Conservation (phyloP, 768 basidiomycete genomes). For the Chiua virens region DNA sequence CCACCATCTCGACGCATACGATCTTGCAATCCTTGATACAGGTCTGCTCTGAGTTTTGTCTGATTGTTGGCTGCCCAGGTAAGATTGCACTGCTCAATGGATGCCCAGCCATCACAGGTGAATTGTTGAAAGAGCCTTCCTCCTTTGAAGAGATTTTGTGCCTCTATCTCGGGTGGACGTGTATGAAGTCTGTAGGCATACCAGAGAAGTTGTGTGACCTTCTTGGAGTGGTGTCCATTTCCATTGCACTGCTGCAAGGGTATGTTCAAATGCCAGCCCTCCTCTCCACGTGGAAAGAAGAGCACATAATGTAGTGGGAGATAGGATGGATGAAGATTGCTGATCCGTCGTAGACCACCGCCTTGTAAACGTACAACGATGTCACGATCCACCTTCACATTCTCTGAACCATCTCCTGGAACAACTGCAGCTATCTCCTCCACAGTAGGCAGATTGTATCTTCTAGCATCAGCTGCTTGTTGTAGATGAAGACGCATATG, state of each 20-base stretch:
- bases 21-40: constrained; percentile 38
- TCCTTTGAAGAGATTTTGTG: constrained; percentile 26
- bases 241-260: constrained; percentile 1
- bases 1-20: constrained; percentile 21
- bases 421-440: constrained; percentile 46
- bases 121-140: too few species aligned
- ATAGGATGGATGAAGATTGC: constrained; percentile 32
- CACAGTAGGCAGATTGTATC: too few species aligned
- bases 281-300: constrained; percentile 40
- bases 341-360: too few species aligned
- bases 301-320: constrained; percentile 42
- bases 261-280: constrained; percentile 37
- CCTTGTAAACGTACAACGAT: constrained; percentile 18
- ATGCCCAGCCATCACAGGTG: too few species aligned
- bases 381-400: constrained; percentile 23
- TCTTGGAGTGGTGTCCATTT: constrained; percentile 1
- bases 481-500: constrained; percentile 3
- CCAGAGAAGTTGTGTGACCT: constrained; percentile 30
- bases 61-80: too few species aligned
- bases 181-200: constrained; percentile 35
- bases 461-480: constrained; percentile 26
- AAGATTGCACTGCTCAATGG: too few species aligned
- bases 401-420: constrained; percentile 29
- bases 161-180: constrained; percentile 1
- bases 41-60: constrained; percentile 36